Percentiles rank a stretch among this genome's conserved stretches.
phyloP scores from a whole-genome alignment of 2,329 filamentous ascomycete species.

The Cordyceps javanica region DNA sequence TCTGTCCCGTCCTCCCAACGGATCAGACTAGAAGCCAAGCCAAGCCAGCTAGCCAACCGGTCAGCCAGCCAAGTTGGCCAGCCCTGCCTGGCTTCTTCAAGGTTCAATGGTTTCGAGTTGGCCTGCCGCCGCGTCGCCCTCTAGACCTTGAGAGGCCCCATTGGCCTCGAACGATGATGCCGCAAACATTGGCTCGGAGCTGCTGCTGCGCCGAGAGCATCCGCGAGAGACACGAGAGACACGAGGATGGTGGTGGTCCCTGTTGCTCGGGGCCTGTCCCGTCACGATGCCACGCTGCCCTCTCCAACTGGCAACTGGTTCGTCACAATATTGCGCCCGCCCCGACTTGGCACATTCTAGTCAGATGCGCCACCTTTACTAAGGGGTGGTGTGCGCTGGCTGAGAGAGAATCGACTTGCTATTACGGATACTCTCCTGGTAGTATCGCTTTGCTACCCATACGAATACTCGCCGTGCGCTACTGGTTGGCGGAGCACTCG shows the following conservation, averaged over 20 bases:
- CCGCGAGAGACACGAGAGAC: background rate
- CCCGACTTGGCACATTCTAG: background rate
- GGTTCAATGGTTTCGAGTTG: too few species aligned
- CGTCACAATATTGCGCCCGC: background rate
- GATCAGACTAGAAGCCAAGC: background rate
- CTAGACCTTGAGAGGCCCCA: too few species aligned
- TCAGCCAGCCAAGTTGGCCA: too few species aligned
- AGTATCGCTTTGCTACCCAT: too few species aligned
- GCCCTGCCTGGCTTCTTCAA: background rate
- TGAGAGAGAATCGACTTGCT: background rate
- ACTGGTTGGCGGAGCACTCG: too few species aligned
- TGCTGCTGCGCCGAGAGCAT: background rate
- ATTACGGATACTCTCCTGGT: too few species aligned
- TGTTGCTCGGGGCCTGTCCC: background rate
- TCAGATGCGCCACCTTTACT: constrained; percentile 1
- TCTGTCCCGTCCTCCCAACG: background rate
- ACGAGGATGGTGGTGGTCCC: too few species aligned
- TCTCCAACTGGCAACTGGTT: constrained; percentile 6
- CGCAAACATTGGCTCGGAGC: background rate
- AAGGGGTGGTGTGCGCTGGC: background rate
- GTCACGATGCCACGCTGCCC: background rate
- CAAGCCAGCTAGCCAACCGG: too few species aligned
- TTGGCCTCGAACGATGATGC: background rate
- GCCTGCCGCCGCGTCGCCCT: too few species aligned
- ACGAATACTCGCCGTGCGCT: too few species aligned